Evolutionary conservation across 164 flowering plant genomes (phyloP), one percentile per base, ranked within the genome.

Genomic region (Paratinospora sagittata): DNA sequence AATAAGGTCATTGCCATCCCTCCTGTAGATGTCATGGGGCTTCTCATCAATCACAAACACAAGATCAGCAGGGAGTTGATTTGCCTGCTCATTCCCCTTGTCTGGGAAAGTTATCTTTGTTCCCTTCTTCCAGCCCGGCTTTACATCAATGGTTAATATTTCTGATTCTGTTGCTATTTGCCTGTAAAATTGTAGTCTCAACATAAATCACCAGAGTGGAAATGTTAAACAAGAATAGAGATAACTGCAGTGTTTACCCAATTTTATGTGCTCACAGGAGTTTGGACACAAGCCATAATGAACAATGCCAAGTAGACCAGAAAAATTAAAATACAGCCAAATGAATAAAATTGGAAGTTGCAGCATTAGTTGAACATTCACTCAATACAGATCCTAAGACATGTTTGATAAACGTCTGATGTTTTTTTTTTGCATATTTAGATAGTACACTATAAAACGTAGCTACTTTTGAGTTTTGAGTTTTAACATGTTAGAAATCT

Each of bases 91-190:
- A 63, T 90, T 87, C 19, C 97, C 93, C 77, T 87, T 88, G 79
- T 86, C 96, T 17, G 93, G 90, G 73, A 89, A 90, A 5, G 89
- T 86, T 74, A 89, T 89, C 82, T 89, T 89, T 21, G 90, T 90
- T 8, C 97, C 93, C 73, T 86, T 89, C 76, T 90, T 88, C 93
- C 93, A 90, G 7, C 97, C 96, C 1, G 93, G 93, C 75, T 89
- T 89, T 27, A 88, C 82, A 16, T 86, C 80, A 23, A 90, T 87
- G 0, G 88, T 83, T 39, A 90, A 60, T 34, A 89, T 83, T 81
- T 89, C 97, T 57, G 81, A 63, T 45, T 81, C 84, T 1, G 75
- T 73, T 21, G 67, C 74, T 23, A 67, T 23, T 13, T 65, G 76
- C n/a, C 84, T 81, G 82, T 36, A 30, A 37, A 55, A n/a, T 37